Base-by-base conservation (phyloP, 148 eudicot species). In the Nyssa sinensis region DNA sequence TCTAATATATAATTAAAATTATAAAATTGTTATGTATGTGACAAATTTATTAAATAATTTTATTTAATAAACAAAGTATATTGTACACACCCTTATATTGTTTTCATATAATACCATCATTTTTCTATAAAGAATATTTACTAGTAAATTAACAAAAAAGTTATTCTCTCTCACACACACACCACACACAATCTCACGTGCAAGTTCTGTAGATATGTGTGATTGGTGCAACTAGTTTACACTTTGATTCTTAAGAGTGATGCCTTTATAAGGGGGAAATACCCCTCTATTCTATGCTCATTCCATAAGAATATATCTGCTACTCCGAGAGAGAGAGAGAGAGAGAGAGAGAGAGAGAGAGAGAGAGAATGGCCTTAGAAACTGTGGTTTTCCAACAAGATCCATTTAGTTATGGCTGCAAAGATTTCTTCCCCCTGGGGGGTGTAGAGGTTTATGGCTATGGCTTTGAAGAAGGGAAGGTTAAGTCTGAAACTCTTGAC, bases 321-420 rank as follows among this genome's bases (percentile, higher is more conserved):
- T n/a, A n/a, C n/a, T n/a, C n/a, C n/a, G n/a, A n/a, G n/a, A n/a
- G n/a, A n/a, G n/a, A n/a, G n/a, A n/a, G n/a, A n/a, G n/a, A n/a
- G n/a, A n/a, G n/a, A n/a, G n/a, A n/a, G n/a, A n/a, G 9, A 10
- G 17, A 51, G 4, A 62, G 31, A 73, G 34, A 62, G 37, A 21
- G 25, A 72, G 51, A 66, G 19, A 60, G 55, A 25, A 80, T 85
- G 88, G 86, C 86, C 32, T 70, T 80, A 55, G 86, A 85, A 71
- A 62, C 80, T 32, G 76, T 84, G n/a, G 78, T 73, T 51, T 77
- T 67, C 67, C 82, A 78, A 70, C 82, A 83, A 80, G 82, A 70
- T 57, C 84, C 78, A 0, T 77, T 80, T 51, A 37, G 41, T 12
- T 75, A 69, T 49, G 63, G 60, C 47, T 41, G 23, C 69, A 78